Evolutionary conservation across 2,329 filamentous ascomycete species (phyloP), one percentile per base, ranked within the genome.

Genomic region (Talaromyces sp.): DNA sequence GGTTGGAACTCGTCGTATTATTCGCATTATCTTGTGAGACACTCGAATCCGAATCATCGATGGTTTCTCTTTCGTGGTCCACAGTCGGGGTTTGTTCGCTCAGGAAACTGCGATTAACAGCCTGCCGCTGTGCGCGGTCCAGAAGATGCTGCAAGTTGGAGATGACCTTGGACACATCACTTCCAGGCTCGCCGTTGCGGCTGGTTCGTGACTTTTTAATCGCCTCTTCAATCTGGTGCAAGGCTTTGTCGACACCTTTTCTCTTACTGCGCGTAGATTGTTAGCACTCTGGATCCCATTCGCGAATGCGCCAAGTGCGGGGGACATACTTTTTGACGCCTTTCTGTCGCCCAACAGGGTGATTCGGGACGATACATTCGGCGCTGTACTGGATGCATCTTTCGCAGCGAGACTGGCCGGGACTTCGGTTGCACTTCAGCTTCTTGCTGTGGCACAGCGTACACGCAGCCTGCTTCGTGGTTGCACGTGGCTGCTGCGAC

Each of bases 141-240:
- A 86, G 76, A 15, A 86, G 75, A 55, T 78, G 79, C 60, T 83
- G 80, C 30, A 86, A 69, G 62, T 79, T 78, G 8, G 73, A 66
- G 11, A 74, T 70, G 10, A 72, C 72, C 32, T 76, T 79, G 55
- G 78, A 73, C 15, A 80, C 76, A 52, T 77, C 75, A 63, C 75
- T 75, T 28, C 77, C 71, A 8, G 76, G 73, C 49, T 73, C 72
- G 4, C 78, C 68, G 53, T 80, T 77, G 17, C 17, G 30, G 15
- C 19, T 25, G 57, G 81, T 72, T 59, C 80, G 78, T 27, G 84
- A 82, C 55, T 85, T 77, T 69, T 84, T 81, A 59, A 88, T 77
- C 13, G 88, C 89, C 71, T 91, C 86, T 69, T 91, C 87, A 63
- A 92, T 88, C 69, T 90, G 88, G 68, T 85, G 86, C 22, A 92